These are phyloP conservation scores for Ogataea haglerorum DNA, from an alignment of 805 yeast species.

Conservation along the genomic window DNA sequence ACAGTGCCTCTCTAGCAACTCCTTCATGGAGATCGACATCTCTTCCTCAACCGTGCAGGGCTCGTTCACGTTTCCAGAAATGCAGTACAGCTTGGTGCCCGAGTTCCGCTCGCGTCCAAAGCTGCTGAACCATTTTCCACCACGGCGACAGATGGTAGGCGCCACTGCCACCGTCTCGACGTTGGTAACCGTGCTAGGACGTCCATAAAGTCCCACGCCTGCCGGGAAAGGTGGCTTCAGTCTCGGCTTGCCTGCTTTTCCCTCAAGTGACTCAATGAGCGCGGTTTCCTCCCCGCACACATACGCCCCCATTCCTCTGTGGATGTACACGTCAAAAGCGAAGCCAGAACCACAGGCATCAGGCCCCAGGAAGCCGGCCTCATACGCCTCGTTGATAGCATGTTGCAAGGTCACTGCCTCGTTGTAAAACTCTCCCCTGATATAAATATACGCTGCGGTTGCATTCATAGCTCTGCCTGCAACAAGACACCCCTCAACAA, in stretches of 20 bases:
- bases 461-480: slow-evolving; percentile 94
- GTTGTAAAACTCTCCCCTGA: slow-evolving; percentile 86
- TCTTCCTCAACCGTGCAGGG: slow-evolving; percentile 94
- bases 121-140: slow-evolving; percentile 81
- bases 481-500: slow-evolving; percentile 85
- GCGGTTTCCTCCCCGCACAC: slow-evolving; percentile 93
- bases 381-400: slow-evolving; percentile 86
- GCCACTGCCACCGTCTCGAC: slow-evolving; percentile 91
- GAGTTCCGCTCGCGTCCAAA: slow-evolving; percentile 83
- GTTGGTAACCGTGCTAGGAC: slow-evolving; percentile 88
- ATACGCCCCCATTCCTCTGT: slow-evolving; percentile 93
- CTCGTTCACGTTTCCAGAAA: slow-evolving; percentile 87
- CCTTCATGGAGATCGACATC: slow-evolving; percentile 84
- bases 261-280: slow-evolving; percentile 82
- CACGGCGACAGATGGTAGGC: slow-evolving; percentile 85
- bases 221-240: slow-evolving; percentile 95
- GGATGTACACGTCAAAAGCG: slow-evolving; percentile 77
- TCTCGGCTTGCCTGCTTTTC: slow-evolving; percentile 92
- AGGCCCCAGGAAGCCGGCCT: slow-evolving; percentile 75
- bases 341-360: slow-evolving; percentile 87
- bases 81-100: slow-evolving; percentile 81
- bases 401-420: slow-evolving; percentile 71
- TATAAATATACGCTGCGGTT: slow-evolving; percentile 86
- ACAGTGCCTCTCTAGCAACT: slow-evolving; percentile 82
- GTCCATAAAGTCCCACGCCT: slow-evolving; percentile 86